phyloP scores from a whole-genome alignment of 129 eudicot genomes.

The Escallonia rubra region DNA sequence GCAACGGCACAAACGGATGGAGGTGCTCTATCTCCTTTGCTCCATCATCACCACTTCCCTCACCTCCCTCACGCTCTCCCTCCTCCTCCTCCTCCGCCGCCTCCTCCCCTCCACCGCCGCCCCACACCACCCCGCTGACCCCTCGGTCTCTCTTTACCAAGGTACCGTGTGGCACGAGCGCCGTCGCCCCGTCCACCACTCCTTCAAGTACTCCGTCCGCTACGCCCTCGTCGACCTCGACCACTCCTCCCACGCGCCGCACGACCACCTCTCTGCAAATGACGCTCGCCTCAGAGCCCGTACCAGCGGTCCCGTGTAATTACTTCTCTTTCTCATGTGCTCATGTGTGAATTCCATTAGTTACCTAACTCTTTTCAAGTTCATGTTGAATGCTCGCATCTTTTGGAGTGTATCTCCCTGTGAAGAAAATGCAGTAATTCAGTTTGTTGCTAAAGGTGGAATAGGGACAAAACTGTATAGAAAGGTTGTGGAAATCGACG shows the following conservation, averaged over 20 bases:
- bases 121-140: not conserved
- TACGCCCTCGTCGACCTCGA: constrained; percentile 86
- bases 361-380: too few species aligned
- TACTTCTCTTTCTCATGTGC: not conserved
- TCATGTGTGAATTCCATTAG: too few species aligned
- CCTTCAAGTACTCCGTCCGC: constrained; percentile 70
- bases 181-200: constrained; percentile 91
- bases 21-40: constrained; percentile 59
- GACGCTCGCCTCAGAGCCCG: constrained; percentile 54
- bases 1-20: constrained; percentile 28
- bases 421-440: too few species aligned
- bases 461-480: too few species aligned
- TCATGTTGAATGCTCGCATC: too few species aligned
- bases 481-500: too few species aligned
- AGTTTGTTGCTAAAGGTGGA: too few species aligned
- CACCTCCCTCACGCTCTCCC: constrained; percentile 44
- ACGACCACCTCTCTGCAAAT: constrained; percentile 52
- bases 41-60: constrained; percentile 55
- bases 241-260: constrained; percentile 33
- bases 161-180: constrained; percentile 99
- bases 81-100: constrained; percentile 51
- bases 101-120: constrained; percentile 17
- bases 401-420: too few species aligned
- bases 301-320: constrained; percentile 84
- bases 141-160: constrained; percentile 39